Conservation (phyloP, 352 stramenopile species). For the Pythium phragmiticola region DNA sequence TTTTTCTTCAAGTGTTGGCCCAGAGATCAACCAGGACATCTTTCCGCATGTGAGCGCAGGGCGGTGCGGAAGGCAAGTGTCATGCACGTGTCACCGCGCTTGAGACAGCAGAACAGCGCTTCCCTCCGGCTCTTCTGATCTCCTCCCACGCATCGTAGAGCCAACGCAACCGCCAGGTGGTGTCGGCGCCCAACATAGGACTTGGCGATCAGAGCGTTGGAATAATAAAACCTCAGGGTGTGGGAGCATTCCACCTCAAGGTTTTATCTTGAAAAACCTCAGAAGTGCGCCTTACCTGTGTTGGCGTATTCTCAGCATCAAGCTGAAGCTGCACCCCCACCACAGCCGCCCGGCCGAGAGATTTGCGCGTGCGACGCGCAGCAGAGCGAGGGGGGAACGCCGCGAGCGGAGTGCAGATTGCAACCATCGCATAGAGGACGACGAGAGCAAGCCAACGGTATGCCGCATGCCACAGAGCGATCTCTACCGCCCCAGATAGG, state of each 20-base stretch:
- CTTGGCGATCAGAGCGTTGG: too few species aligned
- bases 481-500: neutral
- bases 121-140: too few species aligned
- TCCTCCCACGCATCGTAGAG: too few species aligned
- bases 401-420: neutral
- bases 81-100: too few species aligned
- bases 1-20: neutral
- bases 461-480: neutral
- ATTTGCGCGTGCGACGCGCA: neutral
- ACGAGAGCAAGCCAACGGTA: neutral
- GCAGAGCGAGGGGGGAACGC: neutral
- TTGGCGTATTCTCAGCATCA: slow-evolving; percentile 22
- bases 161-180: too few species aligned
- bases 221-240: slow-evolving; percentile 1
- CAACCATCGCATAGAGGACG: neutral
- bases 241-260: neutral
- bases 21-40: neutral
- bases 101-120: too few species aligned
- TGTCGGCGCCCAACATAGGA: too few species aligned
- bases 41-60: too few species aligned
- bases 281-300: neutral
- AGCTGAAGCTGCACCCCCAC: slow-evolving; percentile 21
- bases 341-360: neutral
- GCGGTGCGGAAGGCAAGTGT: too few species aligned
- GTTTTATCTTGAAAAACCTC: slow-evolving; percentile 13